Base-by-base conservation (phyloP, 2,329 filamentous ascomycete species). In the Verticillium zaregamsianum region DNA sequence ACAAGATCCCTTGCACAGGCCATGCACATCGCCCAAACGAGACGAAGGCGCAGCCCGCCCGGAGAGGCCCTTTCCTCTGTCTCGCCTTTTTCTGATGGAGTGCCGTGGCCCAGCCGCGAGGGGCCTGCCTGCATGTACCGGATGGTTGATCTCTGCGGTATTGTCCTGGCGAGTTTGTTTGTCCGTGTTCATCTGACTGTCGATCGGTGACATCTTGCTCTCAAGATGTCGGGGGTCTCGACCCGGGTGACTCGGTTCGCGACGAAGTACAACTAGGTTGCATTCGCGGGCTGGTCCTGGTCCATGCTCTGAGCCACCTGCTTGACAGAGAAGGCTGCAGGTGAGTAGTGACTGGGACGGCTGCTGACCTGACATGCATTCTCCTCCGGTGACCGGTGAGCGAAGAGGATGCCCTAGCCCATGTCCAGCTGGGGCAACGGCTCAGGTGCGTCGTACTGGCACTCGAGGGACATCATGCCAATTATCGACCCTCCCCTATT, bases 1-100 rank as follows among this genome's bases (percentile, higher is more conserved):
- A 15, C 20, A 23, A 25, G 20, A 37, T 56, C 6, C 55, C 31
- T 62, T 62, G 61, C 61, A 62, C 59, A 56, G 49, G 55, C 49
- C 23, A 65, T 65, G 63, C 62, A 64, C 20, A 55, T 62, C 54
- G 62, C 60, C 35, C 59, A 57, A 64, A 65, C 25, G 25, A 57
- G 63, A 45, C 45, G 62, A 62, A 55, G 45, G 55, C 58, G 63
- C 57, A 63, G 56, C 61, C 63, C 40, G 56, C 37, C 35, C 31
- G 59, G 45, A 55, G 20, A 52, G 17, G n/a, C 9, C 8, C 20
- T n/a, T n/a, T 49, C 12, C n/a, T n/a, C 45, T 11, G 45, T 49
- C 45, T 49, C 9, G 45, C 45, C 4, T 23, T 3, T 7, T 25
- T 62, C 39, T 54, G 33, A 52, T 49, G 57, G 35, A 40, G 32